Percentiles rank a stretch among this genome's conserved stretches.
These are phyloP conservation scores for Pseudocercospora pini-densiflorae DNA, from an alignment of 2,329 filamentous ascomycete species.

Conservation along the genomic window DNA sequence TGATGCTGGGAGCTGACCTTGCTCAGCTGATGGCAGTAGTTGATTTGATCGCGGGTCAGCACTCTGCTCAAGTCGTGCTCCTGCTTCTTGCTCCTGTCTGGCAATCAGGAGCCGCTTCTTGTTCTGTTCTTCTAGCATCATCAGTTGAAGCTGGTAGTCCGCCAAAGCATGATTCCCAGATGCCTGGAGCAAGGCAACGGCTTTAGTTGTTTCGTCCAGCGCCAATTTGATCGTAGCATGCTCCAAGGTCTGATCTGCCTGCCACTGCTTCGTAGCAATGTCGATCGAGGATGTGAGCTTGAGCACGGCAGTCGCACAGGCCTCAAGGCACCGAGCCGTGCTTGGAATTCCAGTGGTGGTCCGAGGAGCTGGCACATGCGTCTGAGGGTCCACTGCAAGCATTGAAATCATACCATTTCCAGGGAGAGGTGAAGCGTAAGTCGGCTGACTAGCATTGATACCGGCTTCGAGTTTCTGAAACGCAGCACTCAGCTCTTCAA, in stretches of 20 bases:
- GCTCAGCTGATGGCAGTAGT: too few relatives aligned
- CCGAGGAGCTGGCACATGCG: background rate
- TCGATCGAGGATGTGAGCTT: constrained; percentile 13
- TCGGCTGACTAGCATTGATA: background rate
- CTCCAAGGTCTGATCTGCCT: constrained; percentile 1
- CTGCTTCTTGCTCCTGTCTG: constrained; percentile 65
- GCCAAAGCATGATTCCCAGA: constrained; percentile 54
- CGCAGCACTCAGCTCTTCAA: constrained; percentile 18
- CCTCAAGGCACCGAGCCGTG: background rate
- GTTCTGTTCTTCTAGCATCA: constrained; percentile 82
- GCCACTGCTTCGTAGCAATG: constrained; percentile 12
- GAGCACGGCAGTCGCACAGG: constrained; percentile 10
- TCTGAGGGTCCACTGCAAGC: background rate
- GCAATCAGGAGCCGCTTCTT: constrained; percentile 84
- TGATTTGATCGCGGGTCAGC: too few relatives aligned
- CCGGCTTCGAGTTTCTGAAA: constrained; percentile 9
- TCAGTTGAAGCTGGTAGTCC: constrained; percentile 85
- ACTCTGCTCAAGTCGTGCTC: too few relatives aligned
- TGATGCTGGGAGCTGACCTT: too few relatives aligned
- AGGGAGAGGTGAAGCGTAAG: background rate
- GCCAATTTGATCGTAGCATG: background rate
- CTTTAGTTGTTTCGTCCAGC: background rate
- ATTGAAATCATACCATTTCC: background rate
- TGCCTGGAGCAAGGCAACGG: background rate
- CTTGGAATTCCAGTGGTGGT: background rate